phyloP scores from a whole-genome alignment of 768 basidiomycete species.

The Paxillus involutus region DNA sequence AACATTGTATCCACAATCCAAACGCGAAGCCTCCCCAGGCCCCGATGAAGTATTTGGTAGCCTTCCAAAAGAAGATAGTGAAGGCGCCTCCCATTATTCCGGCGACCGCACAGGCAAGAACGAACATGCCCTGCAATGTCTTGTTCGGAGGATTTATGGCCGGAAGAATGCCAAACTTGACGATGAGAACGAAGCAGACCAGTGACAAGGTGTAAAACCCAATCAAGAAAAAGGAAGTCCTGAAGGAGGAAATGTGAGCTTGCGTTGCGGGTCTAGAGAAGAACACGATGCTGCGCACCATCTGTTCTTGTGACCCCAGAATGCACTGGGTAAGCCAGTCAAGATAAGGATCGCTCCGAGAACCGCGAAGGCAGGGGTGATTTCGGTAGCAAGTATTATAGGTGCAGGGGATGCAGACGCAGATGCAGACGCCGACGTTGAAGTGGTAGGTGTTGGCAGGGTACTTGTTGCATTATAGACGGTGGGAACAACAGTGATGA shows the following conservation, averaged over 20 bases:
- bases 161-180: slow-evolving; percentile 84
- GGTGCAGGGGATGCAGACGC: slow-evolving; percentile 34
- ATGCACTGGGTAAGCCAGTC: slow-evolving; percentile 86
- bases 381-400: slow-evolving; percentile 53
- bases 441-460: slow-evolving; percentile 46
- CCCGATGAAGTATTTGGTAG: slow-evolving; percentile 73
- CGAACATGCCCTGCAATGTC: slow-evolving; percentile 86
- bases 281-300: slow-evolving; percentile 54
- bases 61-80: slow-evolving; percentile 93
- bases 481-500: slow-evolving; percentile 59
- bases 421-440: slow-evolving; percentile 37
- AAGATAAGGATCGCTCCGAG: slow-evolving; percentile 86
- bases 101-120: slow-evolving; percentile 76
- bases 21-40: slow-evolving; percentile 74
- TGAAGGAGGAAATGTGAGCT: slow-evolving; percentile 31
- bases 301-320: slow-evolving; percentile 94
- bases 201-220: slow-evolving; percentile 89
- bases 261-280: background rate
- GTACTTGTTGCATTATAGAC: slow-evolving; percentile 63
- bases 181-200: slow-evolving; percentile 83
- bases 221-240: slow-evolving; percentile 92
- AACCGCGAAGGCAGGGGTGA: slow-evolving; percentile 89
- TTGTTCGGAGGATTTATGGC: slow-evolving; percentile 77
- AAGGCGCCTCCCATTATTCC: slow-evolving; percentile 83
- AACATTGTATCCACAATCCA: slow-evolving; percentile 85